Evolutionary conservation across 345 rosid genomes (phyloP), one percentile per base, ranked within the genome.

Genomic region (Ceriops tagal): DNA sequence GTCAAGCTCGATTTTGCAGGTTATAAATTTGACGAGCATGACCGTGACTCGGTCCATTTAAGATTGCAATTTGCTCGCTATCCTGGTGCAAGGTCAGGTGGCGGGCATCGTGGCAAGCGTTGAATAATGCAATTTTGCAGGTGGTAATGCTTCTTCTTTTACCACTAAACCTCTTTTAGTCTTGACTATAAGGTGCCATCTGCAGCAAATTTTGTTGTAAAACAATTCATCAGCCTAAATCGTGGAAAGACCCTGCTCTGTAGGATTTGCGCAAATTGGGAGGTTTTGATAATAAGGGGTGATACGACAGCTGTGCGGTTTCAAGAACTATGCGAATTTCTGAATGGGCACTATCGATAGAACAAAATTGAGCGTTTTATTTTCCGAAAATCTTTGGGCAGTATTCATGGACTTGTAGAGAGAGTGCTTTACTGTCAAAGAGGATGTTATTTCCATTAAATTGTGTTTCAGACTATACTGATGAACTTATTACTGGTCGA

Each of bases 11-110:
- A 82, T 85, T 87, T 87, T 87, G 88, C 92, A 87, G 89, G 89
- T 85, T 87, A 87, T 76, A 73, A 46, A 66, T 87, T 87, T 47
- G 92, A 87, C 47, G 92, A 85, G 78, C 79, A 82, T 76, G 92
- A 85, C 83, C 89, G 79, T n/a, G 88, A 87, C 32, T 78, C 85
- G 71, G 72, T 76, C 78, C 77, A 78, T 67, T 76, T 87, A 78
- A 80, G 89, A 73, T 82, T 87, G 84, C 92, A 87, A 82, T 87
- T 83, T 76, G 92, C 92, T 85, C 88, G 88, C 88, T 80, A 75
- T 69, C 89, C 92, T 80, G 92, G 92, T 78, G 86, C 89, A 22
- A 82, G 89, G 83, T 83, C 86, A 77, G 89, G 88, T 77, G 85
- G 88, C 72, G 89, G 86, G 86, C 78, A 82, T 77, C 89, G 86